phyloP scores from a whole-genome alignment of 2,329 filamentous ascomycete species.

The Aspergillus quadricinctus region DNA sequence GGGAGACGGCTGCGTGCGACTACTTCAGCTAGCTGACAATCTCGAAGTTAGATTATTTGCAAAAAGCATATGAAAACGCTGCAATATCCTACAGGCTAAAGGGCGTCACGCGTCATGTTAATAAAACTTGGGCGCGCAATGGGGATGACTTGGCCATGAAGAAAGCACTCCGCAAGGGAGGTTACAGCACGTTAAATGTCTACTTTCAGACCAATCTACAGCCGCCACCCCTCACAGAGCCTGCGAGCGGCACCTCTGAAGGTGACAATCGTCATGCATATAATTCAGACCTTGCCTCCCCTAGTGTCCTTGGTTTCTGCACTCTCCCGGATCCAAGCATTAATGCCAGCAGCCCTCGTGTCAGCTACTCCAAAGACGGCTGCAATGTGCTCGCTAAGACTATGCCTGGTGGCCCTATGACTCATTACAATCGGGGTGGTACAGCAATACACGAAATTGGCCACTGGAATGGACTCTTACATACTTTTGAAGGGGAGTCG shows the following conservation, averaged over 20 bases:
- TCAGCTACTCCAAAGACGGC: conserved; percentile 49
- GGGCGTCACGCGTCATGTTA: conserved; percentile 48
- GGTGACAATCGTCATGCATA: conserved; percentile 23
- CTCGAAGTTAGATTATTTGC: conserved; percentile 34
- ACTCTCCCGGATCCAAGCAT: conserved; percentile 44
- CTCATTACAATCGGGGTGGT: conserved; percentile 47
- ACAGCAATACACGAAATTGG: conserved; percentile 46
- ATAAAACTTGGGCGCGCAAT: conserved; percentile 53
- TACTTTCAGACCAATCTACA: conserved; percentile 57
- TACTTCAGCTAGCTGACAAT: conserved; percentile 1
- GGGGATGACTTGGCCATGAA: conserved; percentile 51
- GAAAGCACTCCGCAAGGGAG: conserved; percentile 48
- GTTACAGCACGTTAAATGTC: conserved; percentile 53
- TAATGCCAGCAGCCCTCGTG: conserved; percentile 32
- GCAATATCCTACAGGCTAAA: conserved; percentile 49
- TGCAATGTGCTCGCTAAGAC: conserved; percentile 56
- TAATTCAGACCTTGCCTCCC: conserved; percentile 13
- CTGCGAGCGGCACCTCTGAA: conserved; percentile 12
- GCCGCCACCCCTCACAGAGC: conserved; percentile 17
- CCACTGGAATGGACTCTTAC: conserved; percentile 45
- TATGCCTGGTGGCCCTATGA: conserved; percentile 49
- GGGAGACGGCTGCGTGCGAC: background rate
- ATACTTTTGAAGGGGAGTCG: conserved; percentile 41
- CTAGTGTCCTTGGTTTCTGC: conserved; percentile 51
- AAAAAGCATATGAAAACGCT: conserved; percentile 43